A percentile compares a stretch with the other conserved stretches of the same genome.
Conservation (phyloP, 2,329 filamentous ascomycete genomes). For the Fusarium musae region DNA sequence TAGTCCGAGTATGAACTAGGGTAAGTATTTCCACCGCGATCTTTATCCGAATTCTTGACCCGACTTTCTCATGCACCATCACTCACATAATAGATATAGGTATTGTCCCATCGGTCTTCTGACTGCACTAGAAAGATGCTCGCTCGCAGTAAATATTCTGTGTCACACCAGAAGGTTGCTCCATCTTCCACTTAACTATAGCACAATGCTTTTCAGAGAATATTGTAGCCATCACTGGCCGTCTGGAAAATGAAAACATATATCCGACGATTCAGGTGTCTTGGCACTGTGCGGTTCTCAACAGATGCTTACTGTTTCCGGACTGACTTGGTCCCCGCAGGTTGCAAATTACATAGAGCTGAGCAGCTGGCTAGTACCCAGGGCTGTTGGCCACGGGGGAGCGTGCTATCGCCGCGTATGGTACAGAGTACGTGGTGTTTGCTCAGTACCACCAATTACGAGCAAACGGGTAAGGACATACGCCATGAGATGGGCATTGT, state of each 20-base stretch:
- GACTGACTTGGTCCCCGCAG: background rate
- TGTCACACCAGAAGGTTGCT: background rate
- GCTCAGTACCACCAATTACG: slow-evolving; percentile 9
- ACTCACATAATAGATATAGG: background rate
- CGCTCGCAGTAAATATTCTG: background rate
- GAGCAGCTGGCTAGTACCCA: background rate
- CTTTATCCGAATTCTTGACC: slow-evolving; percentile 8
- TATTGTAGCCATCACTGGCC: background rate
- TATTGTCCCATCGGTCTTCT: background rate
- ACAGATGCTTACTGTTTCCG: background rate
- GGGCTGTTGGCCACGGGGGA: slow-evolving; percentile 10
- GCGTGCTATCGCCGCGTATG: slow-evolving; percentile 15
- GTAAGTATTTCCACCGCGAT: slow-evolving; percentile 16
- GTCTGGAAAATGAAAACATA: background rate
- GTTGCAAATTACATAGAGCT: background rate
- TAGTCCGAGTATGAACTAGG: slow-evolving; percentile 11
- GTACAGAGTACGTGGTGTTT: slow-evolving; percentile 4
- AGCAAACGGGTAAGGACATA: slow-evolving; percentile 13
- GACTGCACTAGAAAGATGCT: background rate
- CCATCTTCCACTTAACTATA: background rate
- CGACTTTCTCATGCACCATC: background rate
- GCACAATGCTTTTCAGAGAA: background rate
- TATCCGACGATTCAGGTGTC: slow-evolving; percentile 5
- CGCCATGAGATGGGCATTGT: slow-evolving; percentile 20
- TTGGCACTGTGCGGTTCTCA: slow-evolving; percentile 8